Evolutionary conservation across 2,329 filamentous ascomycete species (phyloP).

Genomic region (Pseudogymnoascus sp.): DNA sequence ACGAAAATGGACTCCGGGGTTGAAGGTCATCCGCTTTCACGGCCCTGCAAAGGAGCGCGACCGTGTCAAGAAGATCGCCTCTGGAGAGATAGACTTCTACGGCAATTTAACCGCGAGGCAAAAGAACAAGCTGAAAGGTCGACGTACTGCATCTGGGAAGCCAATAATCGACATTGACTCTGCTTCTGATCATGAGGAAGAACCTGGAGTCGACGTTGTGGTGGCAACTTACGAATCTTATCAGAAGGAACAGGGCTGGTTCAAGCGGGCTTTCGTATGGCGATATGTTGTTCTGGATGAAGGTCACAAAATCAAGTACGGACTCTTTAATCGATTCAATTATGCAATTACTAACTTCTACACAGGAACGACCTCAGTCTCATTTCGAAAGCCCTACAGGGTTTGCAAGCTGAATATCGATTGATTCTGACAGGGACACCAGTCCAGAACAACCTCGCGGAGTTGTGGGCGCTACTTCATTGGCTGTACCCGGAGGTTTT

Average conservation of each 20-base stretch:
- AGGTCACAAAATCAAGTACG: slow-evolving; percentile 37
- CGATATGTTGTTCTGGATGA: slow-evolving; percentile 44
- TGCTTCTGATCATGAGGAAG: slow-evolving; percentile 23
- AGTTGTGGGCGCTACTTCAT: slow-evolving; percentile 48
- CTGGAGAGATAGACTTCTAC: slow-evolving; percentile 36
- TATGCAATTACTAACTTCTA: neutral
- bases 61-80: slow-evolving; percentile 37
- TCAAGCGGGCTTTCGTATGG: slow-evolving; percentile 42
- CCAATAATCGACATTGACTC: slow-evolving; percentile 19
- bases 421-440: slow-evolving; percentile 38
- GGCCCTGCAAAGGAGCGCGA: slow-evolving; percentile 35
- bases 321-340: slow-evolving; percentile 12
- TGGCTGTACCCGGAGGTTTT: slow-evolving; percentile 54
- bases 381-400: slow-evolving; percentile 26
- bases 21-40: slow-evolving; percentile 40
- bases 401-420: slow-evolving; percentile 28
- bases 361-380: slow-evolving; percentile 31
- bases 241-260: slow-evolving; percentile 37
- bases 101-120: slow-evolving; percentile 30
- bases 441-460: slow-evolving; percentile 48
- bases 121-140: slow-evolving; percentile 20
- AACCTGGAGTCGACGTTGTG: slow-evolving; percentile 33
- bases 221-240: slow-evolving; percentile 44
- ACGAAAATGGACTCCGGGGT: slow-evolving; percentile 37
- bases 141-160: slow-evolving; percentile 17